Evolutionary conservation across 2,329 filamentous ascomycete genomes (phyloP), one percentile per base, ranked within the genome.

Genomic region (Metarhizium brunneum): DNA sequence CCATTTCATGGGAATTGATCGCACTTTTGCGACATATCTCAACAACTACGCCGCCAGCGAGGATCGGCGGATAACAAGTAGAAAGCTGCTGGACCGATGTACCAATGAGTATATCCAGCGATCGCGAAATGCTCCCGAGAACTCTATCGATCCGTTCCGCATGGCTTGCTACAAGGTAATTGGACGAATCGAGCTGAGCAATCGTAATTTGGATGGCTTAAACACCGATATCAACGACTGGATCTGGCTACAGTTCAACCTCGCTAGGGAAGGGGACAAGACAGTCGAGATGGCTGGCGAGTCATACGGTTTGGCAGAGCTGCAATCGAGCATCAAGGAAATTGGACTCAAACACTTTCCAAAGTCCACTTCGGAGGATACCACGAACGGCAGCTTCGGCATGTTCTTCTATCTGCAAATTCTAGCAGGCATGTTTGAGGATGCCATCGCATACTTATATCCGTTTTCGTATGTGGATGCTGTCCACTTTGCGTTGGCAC

Each of bases 81-180:
- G 85, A 47, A 87, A 92, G 59, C 74, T 95, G 56, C 88, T 95
- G 65, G 88, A 91, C 62, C 88, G 89, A 60, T 95, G 95, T 71
- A 88, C 88, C 62, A 90, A 88, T 60, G 92, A 96, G 67, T 96
- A 95, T 71, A 87, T 87, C 53, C 89, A 95, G 68, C 86, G 91
- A 49, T 82, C 86, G 30, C 86, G 90, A 60, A 90, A 95, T 64
- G 89, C 89, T 0, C 88, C 90, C 0, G 89, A 94, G 57, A 87
- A 92, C 66, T 88, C 89, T 1, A 85, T 95, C 60, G 94, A 99
- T 68, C 94, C 94, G 30, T 99, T 95, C 75, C 86, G 91, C 54
- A 92, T 96, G 84, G 92, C 92, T 50, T 96, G 94, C 70, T 97
- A 97, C 79, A 97, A 99, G 78, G 86, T 99, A 59, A 87, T 99